Conservation (phyloP, 2,329 filamentous ascomycete species). For the Zopfia rhizophila region DNA sequence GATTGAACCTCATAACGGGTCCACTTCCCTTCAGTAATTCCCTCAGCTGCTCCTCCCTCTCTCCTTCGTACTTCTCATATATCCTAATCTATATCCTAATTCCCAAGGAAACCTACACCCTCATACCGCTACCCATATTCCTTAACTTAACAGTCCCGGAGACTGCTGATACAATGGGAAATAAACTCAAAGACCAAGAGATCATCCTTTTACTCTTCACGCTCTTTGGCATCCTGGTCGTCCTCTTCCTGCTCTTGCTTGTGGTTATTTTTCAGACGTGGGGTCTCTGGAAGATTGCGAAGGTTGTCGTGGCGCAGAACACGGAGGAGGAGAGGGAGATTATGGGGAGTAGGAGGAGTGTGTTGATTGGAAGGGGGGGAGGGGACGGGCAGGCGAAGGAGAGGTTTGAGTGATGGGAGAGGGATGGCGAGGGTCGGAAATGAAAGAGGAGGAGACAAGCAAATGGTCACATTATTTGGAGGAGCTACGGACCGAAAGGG, state of each 20-base stretch:
- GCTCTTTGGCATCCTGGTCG: slow-evolving; percentile 35
- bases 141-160: no score
- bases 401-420: slow-evolving; percentile 6
- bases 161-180: no score
- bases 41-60: no score
- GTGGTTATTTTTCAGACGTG: slow-evolving; percentile 34
- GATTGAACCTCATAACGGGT: no score
- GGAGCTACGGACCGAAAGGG: no score
- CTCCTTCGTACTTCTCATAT: slow-evolving; percentile 2
- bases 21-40: no score
- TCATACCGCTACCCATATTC: no score
- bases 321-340: slow-evolving; percentile 9
- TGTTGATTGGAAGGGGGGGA: slow-evolving; percentile 14
- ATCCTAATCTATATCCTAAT: slow-evolving; percentile 2
- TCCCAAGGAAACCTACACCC: no score
- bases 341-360: slow-evolving; percentile 1
- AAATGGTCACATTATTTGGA: no score
- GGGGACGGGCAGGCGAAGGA: slow-evolving; percentile 16
- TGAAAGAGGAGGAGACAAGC: no score
- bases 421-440: no score
- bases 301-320: slow-evolving; percentile 31
- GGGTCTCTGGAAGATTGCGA: slow-evolving; percentile 35
- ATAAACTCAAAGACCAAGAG: slow-evolving; percentile 19
- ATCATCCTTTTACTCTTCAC: slow-evolving; percentile 38
- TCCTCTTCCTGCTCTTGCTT: slow-evolving; percentile 34